A percentile compares a stretch with the other conserved stretches of the same genome.
phyloP scores from a whole-genome alignment of 2,329 filamentous ascomycete genomes.

The Colletotrichum euphorbiae region DNA sequence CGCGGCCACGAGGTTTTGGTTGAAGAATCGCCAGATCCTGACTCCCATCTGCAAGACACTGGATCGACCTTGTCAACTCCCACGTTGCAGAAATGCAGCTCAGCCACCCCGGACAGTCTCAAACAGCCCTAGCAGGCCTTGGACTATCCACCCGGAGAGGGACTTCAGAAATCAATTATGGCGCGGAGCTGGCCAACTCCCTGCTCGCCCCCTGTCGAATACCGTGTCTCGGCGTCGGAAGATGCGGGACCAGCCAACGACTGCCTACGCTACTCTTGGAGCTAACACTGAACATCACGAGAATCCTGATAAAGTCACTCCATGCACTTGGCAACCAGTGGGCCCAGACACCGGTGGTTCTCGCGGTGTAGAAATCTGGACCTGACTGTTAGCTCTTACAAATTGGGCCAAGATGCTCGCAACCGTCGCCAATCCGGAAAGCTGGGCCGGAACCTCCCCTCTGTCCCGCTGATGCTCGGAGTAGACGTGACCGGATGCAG shows the following conservation, averaged over 20 bases:
- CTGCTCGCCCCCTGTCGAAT: slow-evolving; percentile 7
- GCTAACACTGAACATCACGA: slow-evolving; percentile 21
- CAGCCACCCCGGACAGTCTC: not conserved
- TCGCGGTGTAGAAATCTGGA: not conserved
- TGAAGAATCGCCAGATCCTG: slow-evolving; percentile 24
- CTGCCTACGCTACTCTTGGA: slow-evolving; percentile 11
- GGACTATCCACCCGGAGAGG: slow-evolving; percentile 1
- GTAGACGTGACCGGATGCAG: not conserved
- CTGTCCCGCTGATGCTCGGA: not conserved
- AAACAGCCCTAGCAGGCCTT: not conserved
- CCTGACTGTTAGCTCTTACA: not conserved
- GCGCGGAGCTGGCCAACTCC: slow-evolving; percentile 6
- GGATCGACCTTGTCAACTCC: slow-evolving; percentile 5
- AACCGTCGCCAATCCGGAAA: not conserved
- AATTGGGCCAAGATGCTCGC: not conserved
- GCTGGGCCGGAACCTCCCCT: not conserved
- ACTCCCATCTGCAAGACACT: slow-evolving; percentile 11
- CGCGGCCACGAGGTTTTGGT: not conserved
- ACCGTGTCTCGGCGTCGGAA: slow-evolving; percentile 8
- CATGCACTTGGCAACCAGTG: slow-evolving; percentile 10
- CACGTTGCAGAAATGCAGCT: slow-evolving; percentile 12
- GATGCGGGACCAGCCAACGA: slow-evolving; percentile 14
- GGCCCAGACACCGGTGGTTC: slow-evolving; percentile 3
- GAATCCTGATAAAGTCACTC: slow-evolving; percentile 17
- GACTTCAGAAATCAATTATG: slow-evolving; percentile 2